phyloP scores from a whole-genome alignment of 1,139 yeast species.

The Schwanniomyces etchellsii region DNA sequence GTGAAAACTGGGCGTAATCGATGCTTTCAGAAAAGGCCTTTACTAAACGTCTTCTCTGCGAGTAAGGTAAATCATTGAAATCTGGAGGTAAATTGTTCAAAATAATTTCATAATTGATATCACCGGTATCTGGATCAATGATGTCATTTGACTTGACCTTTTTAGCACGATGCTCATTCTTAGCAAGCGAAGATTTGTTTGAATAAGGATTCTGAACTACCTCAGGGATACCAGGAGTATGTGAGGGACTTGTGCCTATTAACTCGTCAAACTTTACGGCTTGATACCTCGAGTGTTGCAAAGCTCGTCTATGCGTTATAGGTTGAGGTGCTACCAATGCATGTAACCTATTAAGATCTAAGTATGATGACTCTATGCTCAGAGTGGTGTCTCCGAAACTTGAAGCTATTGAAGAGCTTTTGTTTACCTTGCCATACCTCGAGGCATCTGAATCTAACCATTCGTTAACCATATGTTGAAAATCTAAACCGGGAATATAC shows the following conservation, averaged over 20 bases:
- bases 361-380: slow-evolving; percentile 32
- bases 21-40: slow-evolving; percentile 51
- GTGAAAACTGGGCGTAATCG: slow-evolving; percentile 44
- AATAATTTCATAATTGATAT: slow-evolving; percentile 31
- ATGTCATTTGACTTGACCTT: slow-evolving; percentile 14
- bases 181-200: slow-evolving; percentile 3
- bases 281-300: slow-evolving; percentile 5
- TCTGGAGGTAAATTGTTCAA: slow-evolving; percentile 50
- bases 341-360: slow-evolving; percentile 40
- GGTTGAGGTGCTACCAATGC: slow-evolving; percentile 46
- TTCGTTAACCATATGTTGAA: slow-evolving; percentile 35
- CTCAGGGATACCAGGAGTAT: slow-evolving; percentile 1
- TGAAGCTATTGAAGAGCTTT: slow-evolving; percentile 8
- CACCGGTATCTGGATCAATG: slow-evolving; percentile 23
- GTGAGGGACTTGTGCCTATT: slow-evolving; percentile 21
- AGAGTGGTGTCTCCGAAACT: slow-evolving; percentile 16
- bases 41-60: slow-evolving; percentile 58
- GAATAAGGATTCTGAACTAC: slow-evolving; percentile 2
- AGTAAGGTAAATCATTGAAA: slow-evolving; percentile 61
- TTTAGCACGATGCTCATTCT: slow-evolving; percentile 12
- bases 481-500: slow-evolving; percentile 62
- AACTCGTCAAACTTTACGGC: slow-evolving; percentile 20
- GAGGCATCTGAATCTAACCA: slow-evolving; percentile 24
- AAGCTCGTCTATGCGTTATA: slow-evolving; percentile 12
- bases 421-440: slow-evolving; percentile 7